phyloP scores from a whole-genome alignment of 176 grass and related monocot genomes.

The Stipa capillata region DNA sequence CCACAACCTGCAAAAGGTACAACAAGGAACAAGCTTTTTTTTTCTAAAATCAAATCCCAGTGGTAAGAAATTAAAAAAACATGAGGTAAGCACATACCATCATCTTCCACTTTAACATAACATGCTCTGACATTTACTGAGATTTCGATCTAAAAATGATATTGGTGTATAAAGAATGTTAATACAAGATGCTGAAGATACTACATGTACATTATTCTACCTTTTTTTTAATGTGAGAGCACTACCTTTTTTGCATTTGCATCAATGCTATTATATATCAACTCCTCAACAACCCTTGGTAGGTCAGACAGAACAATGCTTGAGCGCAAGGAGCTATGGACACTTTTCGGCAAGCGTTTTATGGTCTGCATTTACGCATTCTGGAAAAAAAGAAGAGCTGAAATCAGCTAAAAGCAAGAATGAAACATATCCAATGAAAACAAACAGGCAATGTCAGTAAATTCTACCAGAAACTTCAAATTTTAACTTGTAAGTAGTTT shows the following conservation, averaged over 20 bases:
- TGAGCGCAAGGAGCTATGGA: conserved; percentile 61
- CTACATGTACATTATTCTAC: background rate
- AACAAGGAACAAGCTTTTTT: background rate
- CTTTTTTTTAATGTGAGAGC: background rate
- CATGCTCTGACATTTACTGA: conserved; percentile 58
- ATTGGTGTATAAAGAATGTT: background rate
- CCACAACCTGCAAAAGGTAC: conserved; percentile 57
- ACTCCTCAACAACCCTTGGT: conserved; percentile 76
- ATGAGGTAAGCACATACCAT: conserved; percentile 40
- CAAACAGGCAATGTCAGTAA: background rate
- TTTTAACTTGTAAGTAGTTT: background rate
- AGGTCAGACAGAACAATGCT: conserved; percentile 67
- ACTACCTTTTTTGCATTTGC: conserved; percentile 66
- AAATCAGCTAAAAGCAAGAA: conserved; percentile 1
- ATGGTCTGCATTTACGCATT: conserved; percentile 53
- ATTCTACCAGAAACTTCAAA: background rate
- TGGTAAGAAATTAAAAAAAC: background rate
- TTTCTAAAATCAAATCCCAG: background rate
- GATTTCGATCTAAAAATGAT: conserved; percentile 60
- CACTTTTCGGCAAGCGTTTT: conserved; percentile 44
- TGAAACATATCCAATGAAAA: background rate
- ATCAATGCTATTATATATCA: conserved; percentile 84
- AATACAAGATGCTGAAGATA: background rate
- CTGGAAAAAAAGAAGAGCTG: background rate
- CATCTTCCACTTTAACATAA: conserved; percentile 82